phyloP scores from a whole-genome alignment of 2,329 filamentous ascomycete species.

The Ceratocystis colombiana region DNA sequence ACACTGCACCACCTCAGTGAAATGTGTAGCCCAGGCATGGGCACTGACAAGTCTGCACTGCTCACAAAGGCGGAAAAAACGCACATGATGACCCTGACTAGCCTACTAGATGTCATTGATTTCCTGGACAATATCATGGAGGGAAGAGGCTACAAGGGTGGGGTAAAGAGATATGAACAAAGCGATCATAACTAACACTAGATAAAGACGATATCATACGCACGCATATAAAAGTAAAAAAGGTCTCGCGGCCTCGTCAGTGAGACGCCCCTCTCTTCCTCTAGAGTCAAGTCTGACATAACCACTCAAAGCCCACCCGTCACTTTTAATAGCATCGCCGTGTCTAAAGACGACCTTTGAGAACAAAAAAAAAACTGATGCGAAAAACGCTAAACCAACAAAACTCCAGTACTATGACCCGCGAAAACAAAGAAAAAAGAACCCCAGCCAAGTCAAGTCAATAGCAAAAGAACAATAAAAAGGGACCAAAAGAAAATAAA shows the following conservation, averaged over 20 bases:
- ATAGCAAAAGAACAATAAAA: constrained; percentile 10
- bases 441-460: constrained; percentile 3
- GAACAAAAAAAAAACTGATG: not conserved
- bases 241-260: constrained; percentile 1
- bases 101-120: constrained; percentile 51
- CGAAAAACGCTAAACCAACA: constrained; percentile 12
- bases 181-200: constrained; percentile 12
- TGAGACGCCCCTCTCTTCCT: not conserved
- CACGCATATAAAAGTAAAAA: constrained; percentile 9
- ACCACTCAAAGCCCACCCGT: not conserved
- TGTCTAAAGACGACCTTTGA: not conserved
- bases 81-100: constrained; percentile 40
- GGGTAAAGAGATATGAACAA: constrained; percentile 4
- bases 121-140: constrained; percentile 46
- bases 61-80: constrained; percentile 48
- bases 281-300: not conserved
- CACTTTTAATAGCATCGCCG: constrained; percentile 8
- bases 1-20: constrained; percentile 56
- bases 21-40: constrained; percentile 53
- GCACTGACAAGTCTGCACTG: constrained; percentile 41
- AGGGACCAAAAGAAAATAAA: constrained; percentile 16
- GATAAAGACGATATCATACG: constrained; percentile 14
- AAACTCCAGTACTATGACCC: constrained; percentile 11
- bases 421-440: not conserved
- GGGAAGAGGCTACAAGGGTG: constrained; percentile 26